Evolutionary conservation across 805 yeast species (phyloP).

Genomic region (Candida tibetensis): DNA sequence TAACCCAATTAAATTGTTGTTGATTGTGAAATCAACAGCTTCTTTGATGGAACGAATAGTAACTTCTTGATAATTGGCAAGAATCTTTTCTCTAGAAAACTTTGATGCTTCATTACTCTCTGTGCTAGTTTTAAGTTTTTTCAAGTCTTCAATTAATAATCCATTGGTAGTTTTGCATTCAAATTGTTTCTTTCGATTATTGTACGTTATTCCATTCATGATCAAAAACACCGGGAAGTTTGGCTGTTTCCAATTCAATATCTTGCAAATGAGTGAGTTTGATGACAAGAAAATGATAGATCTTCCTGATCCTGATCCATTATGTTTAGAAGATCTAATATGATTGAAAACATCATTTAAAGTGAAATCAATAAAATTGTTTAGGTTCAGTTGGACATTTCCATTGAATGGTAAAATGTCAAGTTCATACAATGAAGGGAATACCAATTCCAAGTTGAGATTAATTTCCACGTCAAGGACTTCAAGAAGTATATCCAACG

Average conservation of each 20-base stretch:
- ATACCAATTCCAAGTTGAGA: slow-evolving; percentile 70
- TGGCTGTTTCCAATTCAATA: slow-evolving; percentile 97
- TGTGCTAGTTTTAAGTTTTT: slow-evolving; percentile 24
- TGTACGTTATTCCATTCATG: slow-evolving; percentile 60
- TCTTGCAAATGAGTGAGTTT: slow-evolving; percentile 87
- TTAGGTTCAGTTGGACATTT: slow-evolving; percentile 51
- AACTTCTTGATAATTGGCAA: slow-evolving; percentile 35
- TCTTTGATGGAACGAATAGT: slow-evolving; percentile 71
- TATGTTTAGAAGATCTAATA: slow-evolving; percentile 46
- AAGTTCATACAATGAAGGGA: slow-evolving; percentile 58
- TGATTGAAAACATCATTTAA: slow-evolving; percentile 73
- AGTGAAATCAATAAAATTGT: slow-evolving; percentile 72
- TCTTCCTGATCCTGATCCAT: slow-evolving; percentile 35
- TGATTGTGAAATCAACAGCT: slow-evolving; percentile 75
- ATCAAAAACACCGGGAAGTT: slow-evolving; percentile 91
- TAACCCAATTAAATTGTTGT: slow-evolving; percentile 82
- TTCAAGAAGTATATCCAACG: slow-evolving; percentile 57
- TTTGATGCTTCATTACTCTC: slow-evolving; percentile 34
- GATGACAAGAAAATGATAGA: slow-evolving; percentile 82
- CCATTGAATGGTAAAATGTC: slow-evolving; percentile 39
- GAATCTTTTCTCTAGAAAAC: background rate
- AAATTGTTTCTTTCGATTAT: slow-evolving; percentile 23
- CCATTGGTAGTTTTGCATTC: slow-evolving; percentile 44
- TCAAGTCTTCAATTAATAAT: slow-evolving; percentile 26
- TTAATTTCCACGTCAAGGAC: slow-evolving; percentile 59